A percentile compares a stretch with the other conserved stretches of the same genome.
These are phyloP conservation scores for Leishmania tropica DNA, from an alignment of 208 protist genomes.

Conservation along the genomic window DNA sequence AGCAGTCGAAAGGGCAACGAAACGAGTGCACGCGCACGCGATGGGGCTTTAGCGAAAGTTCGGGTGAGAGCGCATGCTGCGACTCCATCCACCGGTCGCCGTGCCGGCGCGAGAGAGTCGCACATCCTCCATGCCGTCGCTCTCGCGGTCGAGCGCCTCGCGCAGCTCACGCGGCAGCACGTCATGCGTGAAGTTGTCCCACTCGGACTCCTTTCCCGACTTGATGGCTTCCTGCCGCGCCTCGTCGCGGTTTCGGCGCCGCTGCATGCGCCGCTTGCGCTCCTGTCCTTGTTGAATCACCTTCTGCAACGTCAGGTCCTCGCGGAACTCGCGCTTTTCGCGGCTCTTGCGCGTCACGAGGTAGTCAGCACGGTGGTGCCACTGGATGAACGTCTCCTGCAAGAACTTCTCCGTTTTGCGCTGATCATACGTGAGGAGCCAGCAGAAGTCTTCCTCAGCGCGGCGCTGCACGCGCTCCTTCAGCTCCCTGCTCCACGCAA, in stretches of 20 bases:
- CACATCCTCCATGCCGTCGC: constrained; percentile 91
- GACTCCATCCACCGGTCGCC: constrained; percentile 77
- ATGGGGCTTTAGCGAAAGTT: constrained; percentile 63
- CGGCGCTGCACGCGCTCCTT: constrained; percentile 52
- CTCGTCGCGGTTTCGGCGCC: constrained; percentile 44
- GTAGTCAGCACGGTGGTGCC: constrained; percentile 89
- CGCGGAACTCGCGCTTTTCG: constrained; percentile 87
- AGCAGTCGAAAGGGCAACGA: background rate
- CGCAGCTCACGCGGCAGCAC: constrained; percentile 86
- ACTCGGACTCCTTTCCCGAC: constrained; percentile 60
- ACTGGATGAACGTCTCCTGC: constrained; percentile 86
- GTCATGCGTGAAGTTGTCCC: constrained; percentile 86
- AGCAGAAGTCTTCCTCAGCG: constrained; percentile 78
- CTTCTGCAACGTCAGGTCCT: constrained; percentile 78
- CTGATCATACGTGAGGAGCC: constrained; percentile 72
- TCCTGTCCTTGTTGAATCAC: constrained; percentile 87
- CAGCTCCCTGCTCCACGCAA: constrained; percentile 77
- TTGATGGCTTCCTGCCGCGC: constrained; percentile 44
- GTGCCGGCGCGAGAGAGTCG: constrained; percentile 71
- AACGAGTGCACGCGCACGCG: constrained; percentile 4
- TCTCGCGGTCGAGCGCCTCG: constrained; percentile 83
- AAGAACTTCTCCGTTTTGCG: constrained; percentile 82
- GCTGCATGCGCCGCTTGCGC: constrained; percentile 85
- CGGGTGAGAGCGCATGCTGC: constrained; percentile 68
- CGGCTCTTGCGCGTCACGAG: constrained; percentile 85